phyloP scores from a whole-genome alignment of 2,329 filamentous ascomycete genomes.

The Dactylellina haptotyla region DNA sequence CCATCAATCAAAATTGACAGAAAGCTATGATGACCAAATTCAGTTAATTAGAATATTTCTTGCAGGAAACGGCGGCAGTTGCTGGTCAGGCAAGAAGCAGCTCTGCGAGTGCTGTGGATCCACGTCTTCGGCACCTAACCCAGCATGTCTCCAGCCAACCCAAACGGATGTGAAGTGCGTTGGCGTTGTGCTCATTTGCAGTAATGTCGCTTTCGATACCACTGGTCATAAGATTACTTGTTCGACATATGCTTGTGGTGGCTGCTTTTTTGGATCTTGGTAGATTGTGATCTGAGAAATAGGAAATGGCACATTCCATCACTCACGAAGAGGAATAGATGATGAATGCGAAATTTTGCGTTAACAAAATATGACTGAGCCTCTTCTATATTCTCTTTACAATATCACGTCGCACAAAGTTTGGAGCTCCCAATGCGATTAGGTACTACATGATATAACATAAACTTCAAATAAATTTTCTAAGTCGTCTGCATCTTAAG shows the following conservation, averaged over 20 bases:
- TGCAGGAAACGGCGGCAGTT: constrained; percentile 23
- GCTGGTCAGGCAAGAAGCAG: constrained; percentile 30
- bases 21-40: not conserved
- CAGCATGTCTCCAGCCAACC: constrained; percentile 5
- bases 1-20: not conserved
- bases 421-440: too few species aligned
- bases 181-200: constrained; percentile 25
- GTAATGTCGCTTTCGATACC: constrained; percentile 10
- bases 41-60: not conserved
- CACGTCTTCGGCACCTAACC: not conserved
- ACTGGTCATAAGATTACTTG: constrained; percentile 25
- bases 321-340: not conserved
- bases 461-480: too few species aligned
- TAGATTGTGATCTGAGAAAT: too few species aligned
- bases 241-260: constrained; percentile 37
- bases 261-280: constrained; percentile 24
- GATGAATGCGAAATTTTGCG: not conserved
- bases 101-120: constrained; percentile 25
- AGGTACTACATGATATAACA: too few species aligned
- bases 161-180: constrained; percentile 22
- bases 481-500: too few species aligned
- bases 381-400: too few species aligned
- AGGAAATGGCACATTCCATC: too few species aligned
- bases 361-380: too few species aligned
- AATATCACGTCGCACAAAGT: too few species aligned